Evolutionary conservation across 2,329 filamentous ascomycete species (phyloP).

Genomic region (Grosmannia penicillata): DNA sequence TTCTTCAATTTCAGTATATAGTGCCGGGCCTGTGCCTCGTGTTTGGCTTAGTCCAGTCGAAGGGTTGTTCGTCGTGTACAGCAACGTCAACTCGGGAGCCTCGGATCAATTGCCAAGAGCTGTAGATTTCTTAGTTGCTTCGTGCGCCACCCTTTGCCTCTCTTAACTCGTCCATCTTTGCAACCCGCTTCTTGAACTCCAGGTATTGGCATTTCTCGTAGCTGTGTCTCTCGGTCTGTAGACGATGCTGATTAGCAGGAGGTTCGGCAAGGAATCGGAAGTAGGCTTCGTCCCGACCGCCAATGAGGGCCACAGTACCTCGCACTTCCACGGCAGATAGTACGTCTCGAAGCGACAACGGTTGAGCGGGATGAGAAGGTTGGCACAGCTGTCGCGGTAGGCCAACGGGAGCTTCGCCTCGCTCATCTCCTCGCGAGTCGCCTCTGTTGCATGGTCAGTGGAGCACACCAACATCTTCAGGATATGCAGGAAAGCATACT

Average conservation of each 20-base stretch:
- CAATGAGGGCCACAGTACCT: too few relatives aligned
- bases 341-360: slow-evolving; percentile 83
- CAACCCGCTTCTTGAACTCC: slow-evolving; percentile 96
- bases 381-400: slow-evolving; percentile 91
- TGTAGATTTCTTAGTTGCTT: not conserved
- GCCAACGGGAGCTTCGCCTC: slow-evolving; percentile 74
- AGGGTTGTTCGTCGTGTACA: too few relatives aligned
- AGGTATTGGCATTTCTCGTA: slow-evolving; percentile 99
- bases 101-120: too few relatives aligned
- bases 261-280: not conserved
- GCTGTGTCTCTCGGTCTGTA: slow-evolving; percentile 85
- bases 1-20: too few relatives aligned
- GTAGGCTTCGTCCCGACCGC: too few relatives aligned
- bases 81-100: not conserved
- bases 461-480: too few relatives aligned
- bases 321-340: slow-evolving; percentile 96
- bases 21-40: too few relatives aligned
- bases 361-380: slow-evolving; percentile 90
- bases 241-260: not conserved
- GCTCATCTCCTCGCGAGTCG: slow-evolving; percentile 85
- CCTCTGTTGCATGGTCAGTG: slow-evolving; percentile 31
- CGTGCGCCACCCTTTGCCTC: slow-evolving; percentile 48
- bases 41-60: too few relatives aligned
- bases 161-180: slow-evolving; percentile 95
- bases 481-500: not conserved